These are phyloP conservation scores for Clarireedia monteithiana DNA, from an alignment of 2,329 filamentous ascomycete genomes.

Conservation along the genomic window DNA sequence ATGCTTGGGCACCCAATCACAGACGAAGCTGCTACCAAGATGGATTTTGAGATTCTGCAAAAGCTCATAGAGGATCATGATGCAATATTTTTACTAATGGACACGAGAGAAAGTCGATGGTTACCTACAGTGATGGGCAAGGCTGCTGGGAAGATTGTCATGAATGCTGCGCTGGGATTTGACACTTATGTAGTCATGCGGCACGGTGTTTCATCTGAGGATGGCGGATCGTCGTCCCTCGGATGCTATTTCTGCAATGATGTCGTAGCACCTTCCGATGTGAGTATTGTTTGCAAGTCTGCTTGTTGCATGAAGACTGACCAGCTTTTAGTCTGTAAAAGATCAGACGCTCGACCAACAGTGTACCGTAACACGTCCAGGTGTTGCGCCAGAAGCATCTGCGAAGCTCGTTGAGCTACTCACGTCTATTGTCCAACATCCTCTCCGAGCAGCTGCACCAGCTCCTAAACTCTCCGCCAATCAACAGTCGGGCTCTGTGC, in stretches of 20 bases:
- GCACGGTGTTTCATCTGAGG: slow-evolving; percentile 62
- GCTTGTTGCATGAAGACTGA: too few species aligned
- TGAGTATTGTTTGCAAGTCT: slow-evolving; percentile 40
- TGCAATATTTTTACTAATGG: slow-evolving; percentile 93
- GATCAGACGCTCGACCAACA: slow-evolving; percentile 95
- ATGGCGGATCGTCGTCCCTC: slow-evolving; percentile 55
- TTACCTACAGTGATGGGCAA: slow-evolving; percentile 95
- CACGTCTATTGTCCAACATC: slow-evolving; percentile 81
- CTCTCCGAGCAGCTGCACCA: slow-evolving; percentile 54
- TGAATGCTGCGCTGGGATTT: slow-evolving; percentile 94
- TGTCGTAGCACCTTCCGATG: slow-evolving; percentile 87
- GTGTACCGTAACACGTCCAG: slow-evolving; percentile 92
- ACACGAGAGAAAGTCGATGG: slow-evolving; percentile 91
- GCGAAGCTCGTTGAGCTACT: slow-evolving; percentile 85
- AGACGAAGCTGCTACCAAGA: slow-evolving; percentile 60
- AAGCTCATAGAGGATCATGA: slow-evolving; percentile 77
- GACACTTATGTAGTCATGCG: slow-evolving; percentile 97
- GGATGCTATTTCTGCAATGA: slow-evolving; percentile 99
- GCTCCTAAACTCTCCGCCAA: slow-evolving; percentile 37
- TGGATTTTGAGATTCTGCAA: slow-evolving; percentile 69
- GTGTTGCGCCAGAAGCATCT: slow-evolving; percentile 86
- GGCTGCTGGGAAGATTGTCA: slow-evolving; percentile 83
- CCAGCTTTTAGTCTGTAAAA: slow-evolving; percentile 64
- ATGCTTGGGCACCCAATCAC: slow-evolving; percentile 90
- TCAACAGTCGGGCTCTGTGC: slow-evolving; percentile 29